Percentiles rank a stretch among this genome's conserved stretches.
phyloP scores from a whole-genome alignment of 2,329 filamentous ascomycete species.

The Aspergillus sp. region DNA sequence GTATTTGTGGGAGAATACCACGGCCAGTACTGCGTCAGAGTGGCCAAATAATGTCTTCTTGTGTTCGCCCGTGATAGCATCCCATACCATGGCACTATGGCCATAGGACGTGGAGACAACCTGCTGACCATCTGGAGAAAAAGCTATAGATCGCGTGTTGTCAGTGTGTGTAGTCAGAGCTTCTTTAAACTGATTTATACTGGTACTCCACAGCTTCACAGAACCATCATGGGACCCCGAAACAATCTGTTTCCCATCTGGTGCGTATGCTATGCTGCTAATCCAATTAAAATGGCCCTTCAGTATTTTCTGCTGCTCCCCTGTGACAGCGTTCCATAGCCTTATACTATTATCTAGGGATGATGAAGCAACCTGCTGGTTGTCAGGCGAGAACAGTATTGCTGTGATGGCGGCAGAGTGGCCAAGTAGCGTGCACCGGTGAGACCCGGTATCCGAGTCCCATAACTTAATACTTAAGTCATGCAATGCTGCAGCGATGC shows the following conservation, averaged over 20 bases:
- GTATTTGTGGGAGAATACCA: too few species aligned
- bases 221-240: background rate
- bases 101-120: background rate
- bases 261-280: background rate
- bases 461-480: too few species aligned
- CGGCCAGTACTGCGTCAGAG: too few species aligned
- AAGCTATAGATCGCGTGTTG: background rate
- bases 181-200: background rate
- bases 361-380: too few species aligned
- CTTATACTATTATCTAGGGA: background rate
- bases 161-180: background rate
- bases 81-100: too few species aligned
- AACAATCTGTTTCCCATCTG: background rate
- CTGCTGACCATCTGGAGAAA: background rate
- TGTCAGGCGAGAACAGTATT: too few species aligned
- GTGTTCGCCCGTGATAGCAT: too few species aligned
- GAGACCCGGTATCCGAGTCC: too few species aligned
- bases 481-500: too few species aligned
- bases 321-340: background rate
- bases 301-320: background rate
- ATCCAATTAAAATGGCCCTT: background rate
- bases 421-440: too few species aligned
- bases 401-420: too few species aligned
- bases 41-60: too few species aligned
- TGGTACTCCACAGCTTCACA: background rate